Conservation (phyloP, 2,329 filamentous ascomycete species). For the Xylogone sp. region DNA sequence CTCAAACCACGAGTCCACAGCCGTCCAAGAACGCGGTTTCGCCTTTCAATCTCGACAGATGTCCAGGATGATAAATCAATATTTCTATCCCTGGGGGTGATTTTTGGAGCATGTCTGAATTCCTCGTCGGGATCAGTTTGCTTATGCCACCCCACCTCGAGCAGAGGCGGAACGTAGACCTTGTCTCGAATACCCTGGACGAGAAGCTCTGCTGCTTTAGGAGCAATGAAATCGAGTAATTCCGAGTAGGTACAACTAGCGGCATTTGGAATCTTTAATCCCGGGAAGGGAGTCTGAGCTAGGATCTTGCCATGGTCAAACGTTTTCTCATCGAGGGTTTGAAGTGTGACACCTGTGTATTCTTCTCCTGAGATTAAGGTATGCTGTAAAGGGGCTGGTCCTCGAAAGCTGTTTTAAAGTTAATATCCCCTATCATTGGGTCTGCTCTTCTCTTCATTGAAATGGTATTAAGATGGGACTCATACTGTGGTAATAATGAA, state of each 20-base stretch:
- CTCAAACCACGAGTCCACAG: conserved; percentile 52
- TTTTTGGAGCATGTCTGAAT: conserved; percentile 64
- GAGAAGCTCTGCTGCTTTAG: conserved; percentile 67
- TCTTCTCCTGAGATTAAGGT: conserved; percentile 62
- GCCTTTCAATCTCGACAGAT: conserved; percentile 49
- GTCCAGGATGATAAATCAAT: conserved; percentile 57
- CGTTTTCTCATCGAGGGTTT: conserved; percentile 71
- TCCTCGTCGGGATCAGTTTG: conserved; percentile 18
- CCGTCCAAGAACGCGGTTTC: conserved; percentile 57
- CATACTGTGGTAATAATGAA: conserved; percentile 79
- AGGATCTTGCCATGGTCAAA: conserved; percentile 82
- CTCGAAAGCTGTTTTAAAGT: conserved; percentile 58
- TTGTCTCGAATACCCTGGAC: conserved; percentile 58
- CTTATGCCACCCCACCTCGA: conserved; percentile 29
- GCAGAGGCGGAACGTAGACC: conserved; percentile 62
- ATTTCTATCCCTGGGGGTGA: conserved; percentile 59
- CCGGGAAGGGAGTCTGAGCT: conserved; percentile 60
- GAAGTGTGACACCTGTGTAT: conserved; percentile 74
- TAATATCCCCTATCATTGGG: neutral
- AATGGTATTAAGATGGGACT: conserved; percentile 6
- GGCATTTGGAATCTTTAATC: conserved; percentile 46
- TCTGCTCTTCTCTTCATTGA: neutral
- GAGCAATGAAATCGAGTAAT: conserved; percentile 54
- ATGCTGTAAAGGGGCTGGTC: conserved; percentile 82
- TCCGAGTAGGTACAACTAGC: conserved; percentile 40